phyloP scores from a whole-genome alignment of 306 rosid genomes.

The Sicyos baderoa region DNA sequence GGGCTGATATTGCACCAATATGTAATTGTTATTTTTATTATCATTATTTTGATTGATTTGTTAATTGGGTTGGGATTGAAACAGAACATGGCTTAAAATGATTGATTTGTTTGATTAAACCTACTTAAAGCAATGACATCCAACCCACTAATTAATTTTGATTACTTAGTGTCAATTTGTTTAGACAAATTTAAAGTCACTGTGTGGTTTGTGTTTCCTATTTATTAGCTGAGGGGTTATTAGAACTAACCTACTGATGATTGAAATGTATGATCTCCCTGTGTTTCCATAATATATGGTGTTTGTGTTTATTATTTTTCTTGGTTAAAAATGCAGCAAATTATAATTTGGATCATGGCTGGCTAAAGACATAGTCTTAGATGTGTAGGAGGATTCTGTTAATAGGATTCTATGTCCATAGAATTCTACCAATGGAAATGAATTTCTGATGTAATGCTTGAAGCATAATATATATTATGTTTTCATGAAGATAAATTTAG shows the following conservation, averaged over 20 bases:
- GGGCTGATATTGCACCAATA: no score
- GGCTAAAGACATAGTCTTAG: neutral
- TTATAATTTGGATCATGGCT: neutral
- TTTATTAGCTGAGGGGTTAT: conserved; percentile 17
- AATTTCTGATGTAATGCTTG: neutral
- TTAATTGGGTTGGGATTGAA: neutral
- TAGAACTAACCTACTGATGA: conserved; percentile 16
- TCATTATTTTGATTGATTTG: neutral
- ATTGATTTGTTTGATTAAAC: conserved; percentile 15
- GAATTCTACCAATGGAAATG: neutral
- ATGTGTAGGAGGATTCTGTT: neutral
- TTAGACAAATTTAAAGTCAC: neutral
- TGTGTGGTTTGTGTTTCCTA: neutral
- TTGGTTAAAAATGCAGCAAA: neutral
- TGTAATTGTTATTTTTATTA: neutral
- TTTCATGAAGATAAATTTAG: neutral
- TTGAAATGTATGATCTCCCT: conserved; percentile 11
- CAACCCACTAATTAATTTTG: conserved; percentile 12
- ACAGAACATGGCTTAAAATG: conserved; percentile 8
- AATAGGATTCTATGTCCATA: neutral
- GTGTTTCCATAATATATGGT: neutral
- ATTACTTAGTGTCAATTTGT: neutral
- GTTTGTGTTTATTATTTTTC: neutral
- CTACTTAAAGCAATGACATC: conserved; percentile 8
- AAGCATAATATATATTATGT: neutral